Percentiles rank a stretch among this genome's conserved stretches.
Conservation (phyloP, 768 basidiomycete genomes). For the Mycena polygramma region DNA sequence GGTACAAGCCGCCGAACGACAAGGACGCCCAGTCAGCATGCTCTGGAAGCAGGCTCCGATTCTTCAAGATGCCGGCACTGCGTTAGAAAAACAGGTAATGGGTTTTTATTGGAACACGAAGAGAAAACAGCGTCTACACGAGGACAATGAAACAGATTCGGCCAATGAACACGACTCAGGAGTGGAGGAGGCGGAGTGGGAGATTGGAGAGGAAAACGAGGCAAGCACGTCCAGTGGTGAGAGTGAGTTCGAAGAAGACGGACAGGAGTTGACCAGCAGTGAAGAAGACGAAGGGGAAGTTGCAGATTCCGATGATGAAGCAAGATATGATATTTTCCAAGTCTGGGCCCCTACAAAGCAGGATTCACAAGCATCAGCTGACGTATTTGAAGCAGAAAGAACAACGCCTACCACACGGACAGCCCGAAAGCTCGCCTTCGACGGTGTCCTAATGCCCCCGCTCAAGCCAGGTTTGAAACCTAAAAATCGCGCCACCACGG, state of each 20-base stretch:
- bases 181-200: background rate
- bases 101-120: slow-evolving; percentile 6
- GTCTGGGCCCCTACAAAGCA: background rate
- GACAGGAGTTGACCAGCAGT: too few species aligned
- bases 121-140: background rate
- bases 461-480: background rate
- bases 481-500: too few species aligned
- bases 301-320: background rate
- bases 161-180: too few species aligned
- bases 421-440: background rate
- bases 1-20: background rate
- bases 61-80: background rate
- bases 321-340: slow-evolving; percentile 5
- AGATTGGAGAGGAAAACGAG: too few species aligned
- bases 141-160: too few species aligned
- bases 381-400: background rate
- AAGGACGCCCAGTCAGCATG: background rate
- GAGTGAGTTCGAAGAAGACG: background rate
- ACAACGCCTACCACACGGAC: background rate
- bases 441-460: slow-evolving; percentile 1
- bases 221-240: too few species aligned
- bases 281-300: too few species aligned
- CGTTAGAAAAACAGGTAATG: slow-evolving; percentile 16
- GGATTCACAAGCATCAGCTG: too few species aligned
- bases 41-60: background rate